Evolutionary conservation across 2,329 filamentous ascomycete species (phyloP).

Genomic region (Epichloe glyceriae): DNA sequence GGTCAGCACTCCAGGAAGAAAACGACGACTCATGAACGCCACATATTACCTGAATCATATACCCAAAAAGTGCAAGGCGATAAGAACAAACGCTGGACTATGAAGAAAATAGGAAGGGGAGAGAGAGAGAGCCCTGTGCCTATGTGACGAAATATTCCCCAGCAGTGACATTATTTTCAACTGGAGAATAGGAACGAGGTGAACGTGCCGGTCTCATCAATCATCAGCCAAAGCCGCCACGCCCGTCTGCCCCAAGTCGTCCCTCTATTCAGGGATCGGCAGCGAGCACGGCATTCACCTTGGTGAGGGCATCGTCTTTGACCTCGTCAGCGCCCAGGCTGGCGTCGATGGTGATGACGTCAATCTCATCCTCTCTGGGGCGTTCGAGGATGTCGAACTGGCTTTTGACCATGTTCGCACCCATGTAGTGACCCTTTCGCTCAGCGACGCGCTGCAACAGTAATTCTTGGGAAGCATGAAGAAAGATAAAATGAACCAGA

Average conservation of each 20-base stretch:
- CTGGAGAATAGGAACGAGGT: too few relatives aligned
- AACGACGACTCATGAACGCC: background rate
- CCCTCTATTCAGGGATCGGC: conserved; percentile 9
- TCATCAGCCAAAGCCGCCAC: background rate
- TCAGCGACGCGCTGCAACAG: conserved; percentile 62
- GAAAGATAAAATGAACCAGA: conserved; percentile 86
- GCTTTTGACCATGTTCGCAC: conserved; percentile 85
- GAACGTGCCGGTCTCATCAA: too few relatives aligned
- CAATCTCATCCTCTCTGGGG: conserved; percentile 55
- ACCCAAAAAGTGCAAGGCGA: background rate
- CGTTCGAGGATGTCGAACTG: conserved; percentile 83
- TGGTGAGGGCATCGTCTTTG: conserved; percentile 43
- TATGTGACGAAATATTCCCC: too few relatives aligned
- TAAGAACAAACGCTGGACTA: background rate
- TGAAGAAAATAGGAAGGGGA: background rate
- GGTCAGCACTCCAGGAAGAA: background rate
- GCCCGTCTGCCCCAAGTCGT: background rate
- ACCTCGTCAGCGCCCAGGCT: conserved; percentile 46
- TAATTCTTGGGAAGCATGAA: conserved; percentile 63
- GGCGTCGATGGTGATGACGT: conserved; percentile 61
- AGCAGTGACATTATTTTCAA: too few relatives aligned
- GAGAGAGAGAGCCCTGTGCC: too few relatives aligned
- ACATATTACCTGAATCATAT: background rate
- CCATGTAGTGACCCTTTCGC: conserved; percentile 87
- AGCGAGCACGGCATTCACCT: conserved; percentile 40